Conservation (phyloP, 495 filamentous ascomycete genomes). For the Xanthoparmelia taractica region DNA sequence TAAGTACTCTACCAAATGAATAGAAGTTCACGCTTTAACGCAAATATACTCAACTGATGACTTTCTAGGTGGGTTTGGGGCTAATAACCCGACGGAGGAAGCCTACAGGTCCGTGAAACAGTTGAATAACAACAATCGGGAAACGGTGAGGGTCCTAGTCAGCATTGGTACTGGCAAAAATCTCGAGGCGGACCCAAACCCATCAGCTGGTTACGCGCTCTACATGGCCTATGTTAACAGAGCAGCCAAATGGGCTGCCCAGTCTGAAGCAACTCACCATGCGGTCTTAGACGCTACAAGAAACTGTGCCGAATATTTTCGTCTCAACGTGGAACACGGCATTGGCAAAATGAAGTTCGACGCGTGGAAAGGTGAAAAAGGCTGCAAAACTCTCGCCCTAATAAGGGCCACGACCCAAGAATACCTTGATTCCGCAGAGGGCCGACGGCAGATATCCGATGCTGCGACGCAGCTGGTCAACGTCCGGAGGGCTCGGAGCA, state of each 20-base stretch:
- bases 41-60: not conserved
- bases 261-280: constrained; percentile 15
- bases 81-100: constrained; percentile 30
- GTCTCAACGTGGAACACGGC: constrained; percentile 19
- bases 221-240: constrained; percentile 8
- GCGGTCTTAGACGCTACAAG: not conserved
- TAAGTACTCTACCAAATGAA: not conserved
- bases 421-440: not conserved
- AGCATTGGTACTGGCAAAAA: constrained; percentile 30
- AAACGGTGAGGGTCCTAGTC: constrained; percentile 18
- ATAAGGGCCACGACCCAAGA: constrained; percentile 11
- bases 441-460: not conserved
- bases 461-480: constrained; percentile 6
- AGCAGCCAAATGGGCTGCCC: constrained; percentile 14
- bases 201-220: not conserved
- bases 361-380: constrained; percentile 14
- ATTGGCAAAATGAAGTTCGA: constrained; percentile 23
- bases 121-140: constrained; percentile 7
- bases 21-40: no score
- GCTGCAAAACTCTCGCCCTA: not conserved
- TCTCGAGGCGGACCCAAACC: not conserved
- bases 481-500: not conserved
- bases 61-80: constrained; percentile 19
- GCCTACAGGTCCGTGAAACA: constrained; percentile 21
- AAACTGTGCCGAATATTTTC: constrained; percentile 1